These are phyloP conservation scores for Rhizopus microsporus DNA, from an alignment of 371 early-diverging fungal genomes.

Conservation along the genomic window DNA sequence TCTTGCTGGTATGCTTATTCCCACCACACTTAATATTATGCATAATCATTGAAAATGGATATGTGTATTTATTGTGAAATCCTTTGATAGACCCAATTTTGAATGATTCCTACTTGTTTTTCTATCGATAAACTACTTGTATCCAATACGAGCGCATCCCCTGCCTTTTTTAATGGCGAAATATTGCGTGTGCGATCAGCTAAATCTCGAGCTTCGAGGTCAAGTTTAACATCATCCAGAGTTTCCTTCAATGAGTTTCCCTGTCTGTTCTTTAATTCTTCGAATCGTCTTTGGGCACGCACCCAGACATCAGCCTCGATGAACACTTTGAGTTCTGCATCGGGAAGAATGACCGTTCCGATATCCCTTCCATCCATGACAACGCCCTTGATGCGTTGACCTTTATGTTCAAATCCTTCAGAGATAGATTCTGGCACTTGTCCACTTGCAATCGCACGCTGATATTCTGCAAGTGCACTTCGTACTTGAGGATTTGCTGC, in stretches of 20 bases:
- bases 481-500: slow-evolving; percentile 73
- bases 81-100: slow-evolving; percentile 41
- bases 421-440: slow-evolving; percentile 21
- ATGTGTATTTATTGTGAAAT: not conserved
- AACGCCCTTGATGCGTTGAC: slow-evolving; percentile 53
- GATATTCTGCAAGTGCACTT: slow-evolving; percentile 61
- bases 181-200: slow-evolving; percentile 73
- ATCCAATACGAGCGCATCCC: slow-evolving; percentile 84
- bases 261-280: slow-evolving; percentile 53
- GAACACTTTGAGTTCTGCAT: slow-evolving; percentile 91
- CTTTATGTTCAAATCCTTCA: slow-evolving; percentile 21
- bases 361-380: slow-evolving; percentile 97
- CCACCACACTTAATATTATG: slow-evolving; percentile 30
- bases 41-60: slow-evolving; percentile 28
- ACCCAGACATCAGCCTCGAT: slow-evolving; percentile 74
- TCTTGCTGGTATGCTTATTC: slow-evolving; percentile 39
- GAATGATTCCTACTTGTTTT: slow-evolving; percentile 76
- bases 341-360: slow-evolving; percentile 85
- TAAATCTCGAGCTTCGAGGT: slow-evolving; percentile 74
- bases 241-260: slow-evolving; percentile 36
- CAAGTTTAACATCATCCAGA: slow-evolving; percentile 53
- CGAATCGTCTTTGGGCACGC: slow-evolving; percentile 79
- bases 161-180: slow-evolving; percentile 80
- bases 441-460: slow-evolving; percentile 47
- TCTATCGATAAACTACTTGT: slow-evolving; percentile 75